phyloP scores from a whole-genome alignment of 768 basidiomycete species.

The Suillus ampliporus region DNA sequence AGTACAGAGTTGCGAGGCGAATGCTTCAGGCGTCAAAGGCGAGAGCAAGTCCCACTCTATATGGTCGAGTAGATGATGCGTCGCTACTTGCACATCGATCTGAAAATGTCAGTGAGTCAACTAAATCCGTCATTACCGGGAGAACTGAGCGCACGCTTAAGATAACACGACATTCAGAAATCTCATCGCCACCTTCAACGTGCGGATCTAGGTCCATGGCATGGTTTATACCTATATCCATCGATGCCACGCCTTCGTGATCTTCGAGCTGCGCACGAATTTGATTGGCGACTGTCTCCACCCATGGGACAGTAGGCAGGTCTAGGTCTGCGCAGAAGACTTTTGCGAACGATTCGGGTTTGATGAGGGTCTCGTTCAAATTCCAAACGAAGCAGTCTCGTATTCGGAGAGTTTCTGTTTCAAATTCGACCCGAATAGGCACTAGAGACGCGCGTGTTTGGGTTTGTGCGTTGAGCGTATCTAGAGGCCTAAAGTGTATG shows the following conservation, averaged over 20 bases:
- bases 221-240: slow-evolving; percentile 63
- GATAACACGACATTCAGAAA: slow-evolving; percentile 82
- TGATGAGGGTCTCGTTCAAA: slow-evolving; percentile 83
- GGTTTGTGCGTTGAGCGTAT: slow-evolving; percentile 69
- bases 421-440: slow-evolving; percentile 95
- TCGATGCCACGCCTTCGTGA: slow-evolving; percentile 77
- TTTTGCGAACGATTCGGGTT: slow-evolving; percentile 83
- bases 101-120: slow-evolving; percentile 34
- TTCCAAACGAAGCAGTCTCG: slow-evolving; percentile 98
- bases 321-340: slow-evolving; percentile 91
- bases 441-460: slow-evolving; percentile 62
- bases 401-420: slow-evolving; percentile 88
- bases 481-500: slow-evolving; percentile 54
- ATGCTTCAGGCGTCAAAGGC: slow-evolving; percentile 85
- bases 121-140: slow-evolving; percentile 16
- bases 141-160: slow-evolving; percentile 62
- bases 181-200: slow-evolving; percentile 54
- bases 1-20: slow-evolving; percentile 76
- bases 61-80: slow-evolving; percentile 89
- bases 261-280: slow-evolving; percentile 94
- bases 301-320: slow-evolving; percentile 69
- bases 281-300: slow-evolving; percentile 79
- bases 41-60: slow-evolving; percentile 99
- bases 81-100: slow-evolving; percentile 97
- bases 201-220: slow-evolving; percentile 41